phyloP scores from a whole-genome alignment of 164 flowering plant genomes.

The Chimonanthus salicifolius region DNA sequence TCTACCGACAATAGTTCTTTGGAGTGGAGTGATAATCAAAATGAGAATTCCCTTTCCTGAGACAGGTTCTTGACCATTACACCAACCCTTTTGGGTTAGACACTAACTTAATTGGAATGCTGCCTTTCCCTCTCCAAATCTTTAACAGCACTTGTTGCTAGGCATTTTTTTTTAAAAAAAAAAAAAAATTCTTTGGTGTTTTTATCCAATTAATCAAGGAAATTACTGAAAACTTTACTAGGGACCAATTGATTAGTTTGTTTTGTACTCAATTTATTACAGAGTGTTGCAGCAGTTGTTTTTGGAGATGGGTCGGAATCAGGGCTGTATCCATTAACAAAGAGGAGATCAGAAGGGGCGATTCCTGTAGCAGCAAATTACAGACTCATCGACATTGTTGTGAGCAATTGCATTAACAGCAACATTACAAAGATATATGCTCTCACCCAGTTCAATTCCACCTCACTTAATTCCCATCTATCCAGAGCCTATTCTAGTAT shows the following conservation, averaged over 20 bases:
- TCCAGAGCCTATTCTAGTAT: conserved; percentile 58
- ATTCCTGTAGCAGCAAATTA: conserved; percentile 77
- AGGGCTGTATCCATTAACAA: conserved; percentile 64
- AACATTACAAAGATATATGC: conserved; percentile 71
- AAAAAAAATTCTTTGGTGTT: background rate
- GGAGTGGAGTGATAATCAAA: too few species aligned
- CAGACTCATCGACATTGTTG: conserved; percentile 68
- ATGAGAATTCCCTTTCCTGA: too few species aligned
- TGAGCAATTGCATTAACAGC: conserved; percentile 92
- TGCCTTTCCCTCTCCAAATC: background rate
- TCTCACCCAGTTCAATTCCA: conserved; percentile 80
- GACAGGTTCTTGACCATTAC: background rate
- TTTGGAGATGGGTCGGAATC: conserved; percentile 69
- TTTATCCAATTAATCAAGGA: background rate
- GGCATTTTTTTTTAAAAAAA: background rate
- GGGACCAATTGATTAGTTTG: background rate
- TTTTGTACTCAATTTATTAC: conserved; percentile 5
- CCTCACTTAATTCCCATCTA: conserved; percentile 84
- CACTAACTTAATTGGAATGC: background rate
- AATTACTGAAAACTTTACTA: background rate
- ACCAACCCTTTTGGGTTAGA: background rate
- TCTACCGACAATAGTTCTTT: too few species aligned
- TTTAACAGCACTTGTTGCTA: background rate
- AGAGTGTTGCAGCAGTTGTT: conserved; percentile 73
- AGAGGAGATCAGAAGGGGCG: conserved; percentile 68